Conservation (phyloP, 805 yeast species). For the Candida pseudoglaebosa region DNA sequence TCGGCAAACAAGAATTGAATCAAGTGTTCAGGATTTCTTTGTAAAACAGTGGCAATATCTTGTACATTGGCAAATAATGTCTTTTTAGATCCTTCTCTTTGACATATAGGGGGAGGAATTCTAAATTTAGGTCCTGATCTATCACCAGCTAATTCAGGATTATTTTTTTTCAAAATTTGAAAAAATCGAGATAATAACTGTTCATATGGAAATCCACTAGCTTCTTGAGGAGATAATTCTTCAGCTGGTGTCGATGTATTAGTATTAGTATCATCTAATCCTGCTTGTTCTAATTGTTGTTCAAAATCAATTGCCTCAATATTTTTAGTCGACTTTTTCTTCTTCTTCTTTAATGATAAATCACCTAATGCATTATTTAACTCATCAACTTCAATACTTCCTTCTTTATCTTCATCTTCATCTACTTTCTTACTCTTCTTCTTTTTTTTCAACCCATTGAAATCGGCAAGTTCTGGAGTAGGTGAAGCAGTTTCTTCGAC, state of each 20-base stretch:
- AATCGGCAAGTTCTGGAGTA: slow-evolving; percentile 38
- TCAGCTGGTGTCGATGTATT: slow-evolving; percentile 17
- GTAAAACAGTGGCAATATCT: slow-evolving; percentile 89
- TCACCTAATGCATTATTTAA: slow-evolving; percentile 37
- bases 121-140: slow-evolving; percentile 87
- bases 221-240: slow-evolving; percentile 25
- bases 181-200: slow-evolving; percentile 81
- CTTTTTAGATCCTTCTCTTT: slow-evolving; percentile 96
- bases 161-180: slow-evolving; percentile 79
- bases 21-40: slow-evolving; percentile 94
- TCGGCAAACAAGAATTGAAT: slow-evolving; percentile 97
- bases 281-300: slow-evolving; percentile 84
- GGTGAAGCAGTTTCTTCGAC: slow-evolving; percentile 31
- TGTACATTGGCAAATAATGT: slow-evolving; percentile 94
- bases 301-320: slow-evolving; percentile 77
- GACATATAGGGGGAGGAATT: slow-evolving; percentile 96
- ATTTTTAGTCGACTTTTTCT: slow-evolving; percentile 60
- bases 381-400: slow-evolving; percentile 22
- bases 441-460: slow-evolving; percentile 73
- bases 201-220: slow-evolving; percentile 68
- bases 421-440: slow-evolving; percentile 59
- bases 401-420: slow-evolving; percentile 22
- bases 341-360: slow-evolving; percentile 64
- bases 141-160: slow-evolving; percentile 98
- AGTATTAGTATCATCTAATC: slow-evolving; percentile 54